Base-by-base conservation (phyloP, 2,329 filamentous ascomycete species). In the Pseudogymnoascus sp. region DNA sequence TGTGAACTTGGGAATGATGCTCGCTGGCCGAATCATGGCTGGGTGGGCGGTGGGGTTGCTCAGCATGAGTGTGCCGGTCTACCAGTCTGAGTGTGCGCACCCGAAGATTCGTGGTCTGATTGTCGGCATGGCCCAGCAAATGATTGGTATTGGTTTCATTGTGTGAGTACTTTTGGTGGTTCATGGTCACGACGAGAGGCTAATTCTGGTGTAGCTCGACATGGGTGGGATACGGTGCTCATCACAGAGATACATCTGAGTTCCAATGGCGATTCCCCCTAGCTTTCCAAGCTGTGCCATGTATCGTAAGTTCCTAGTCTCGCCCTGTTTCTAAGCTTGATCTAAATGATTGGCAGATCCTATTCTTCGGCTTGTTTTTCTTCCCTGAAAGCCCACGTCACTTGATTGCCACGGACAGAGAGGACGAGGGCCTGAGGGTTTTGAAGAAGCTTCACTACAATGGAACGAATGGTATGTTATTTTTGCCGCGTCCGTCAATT, bases 11-110 rank as follows among this genome's bases (percentile, higher is more conserved):
- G 69, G 72, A 1, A 86, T 81, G 67, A 75, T 87, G 19, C 85
- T 84, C 66, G 75, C 80, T 66, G 84, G 84, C 39, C 77, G 84
- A 62, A 76, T 78, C 64, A 76, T 85, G 62, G 81, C 82, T 59
- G 82, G 82, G 9, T 62, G 61, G 61, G 61, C 61, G n/a, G 81
- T 86, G 60, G 84, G 84, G 9, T 78, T 83, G 63, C 75, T 86
- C 19, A 79, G 79, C 66, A 86, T 86, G 83, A 84, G 86, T 65
- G 76, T 87, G 45, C 84, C 84, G 2, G 69, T 86, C 0, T 87
- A 86, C 69, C 84, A 86, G 68, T 83, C 83, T 16, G 84, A 87
- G 67, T 73, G 86, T 55, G 81, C 82, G 5, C 84, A 86, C 71
- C 84, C 84, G 2, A 78, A 77, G 64, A 86, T 86, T 66, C 81